Evolutionary conservation across 306 rosid genomes (phyloP).

Genomic region (Cucumis melo): DNA sequence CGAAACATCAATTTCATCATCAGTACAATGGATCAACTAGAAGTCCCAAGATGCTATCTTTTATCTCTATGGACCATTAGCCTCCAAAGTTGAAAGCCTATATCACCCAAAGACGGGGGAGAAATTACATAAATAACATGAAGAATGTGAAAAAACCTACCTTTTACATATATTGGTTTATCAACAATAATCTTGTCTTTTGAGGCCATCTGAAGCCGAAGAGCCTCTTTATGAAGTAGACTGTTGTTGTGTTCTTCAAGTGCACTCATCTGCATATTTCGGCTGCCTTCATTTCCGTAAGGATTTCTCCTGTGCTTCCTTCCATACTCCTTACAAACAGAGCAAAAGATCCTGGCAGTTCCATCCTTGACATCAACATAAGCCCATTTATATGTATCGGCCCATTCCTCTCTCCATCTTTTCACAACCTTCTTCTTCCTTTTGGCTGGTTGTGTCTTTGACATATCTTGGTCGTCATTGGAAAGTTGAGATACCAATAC

Average conservation of each 20-base stretch:
- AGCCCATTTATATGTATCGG: slow-evolving; percentile 99
- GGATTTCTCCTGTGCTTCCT: slow-evolving; percentile 96
- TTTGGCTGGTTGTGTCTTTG: slow-evolving; percentile 47
- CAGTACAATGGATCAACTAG: neutral
- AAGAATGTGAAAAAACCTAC: slow-evolving; percentile 14
- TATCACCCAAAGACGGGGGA: neutral
- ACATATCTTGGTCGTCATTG: slow-evolving; percentile 68
- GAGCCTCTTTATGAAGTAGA: slow-evolving; percentile 98
- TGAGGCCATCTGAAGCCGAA: slow-evolving; percentile 92
- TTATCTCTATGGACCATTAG: neutral
- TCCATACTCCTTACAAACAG: slow-evolving; percentile 93
- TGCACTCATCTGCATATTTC: slow-evolving; percentile 99
- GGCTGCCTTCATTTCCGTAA: slow-evolving; percentile 96
- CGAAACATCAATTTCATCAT: neutral
- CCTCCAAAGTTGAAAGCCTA: neutral
- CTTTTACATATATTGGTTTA: slow-evolving; percentile 87
- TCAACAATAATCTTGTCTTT: slow-evolving; percentile 79
- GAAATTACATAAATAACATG: neutral
- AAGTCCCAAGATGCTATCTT: neutral
- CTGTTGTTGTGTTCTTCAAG: slow-evolving; percentile 94
- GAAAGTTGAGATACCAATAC: slow-evolving; percentile 67
- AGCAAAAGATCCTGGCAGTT: slow-evolving; percentile 93
- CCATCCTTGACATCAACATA: slow-evolving; percentile 92
- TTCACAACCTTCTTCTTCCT: slow-evolving; percentile 96
- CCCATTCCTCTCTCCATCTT: slow-evolving; percentile 99